A percentile compares a stretch with the other conserved stretches of the same genome.
Evolutionary conservation across 2,329 filamentous ascomycete species (phyloP).

Genomic region (Ophidiomyces ophidiicola): DNA sequence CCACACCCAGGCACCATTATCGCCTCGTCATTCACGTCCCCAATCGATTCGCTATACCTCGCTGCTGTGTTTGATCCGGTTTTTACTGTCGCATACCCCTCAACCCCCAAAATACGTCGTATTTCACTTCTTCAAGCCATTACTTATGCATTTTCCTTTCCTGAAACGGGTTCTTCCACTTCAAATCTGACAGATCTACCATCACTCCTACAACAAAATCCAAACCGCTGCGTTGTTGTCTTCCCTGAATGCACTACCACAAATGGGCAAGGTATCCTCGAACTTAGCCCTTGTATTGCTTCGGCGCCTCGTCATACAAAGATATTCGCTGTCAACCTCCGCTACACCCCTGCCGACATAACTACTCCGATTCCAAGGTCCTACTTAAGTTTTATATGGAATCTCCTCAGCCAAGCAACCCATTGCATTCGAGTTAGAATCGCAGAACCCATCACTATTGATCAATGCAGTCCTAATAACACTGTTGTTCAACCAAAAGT

Average conservation of each 20-base stretch:
- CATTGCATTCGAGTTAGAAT: conserved; percentile 87
- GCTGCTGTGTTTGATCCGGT: conserved; percentile 93
- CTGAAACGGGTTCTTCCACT: conserved; percentile 37
- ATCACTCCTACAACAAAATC: conserved; percentile 54
- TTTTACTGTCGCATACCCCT: conserved; percentile 76
- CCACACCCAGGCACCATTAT: conserved; percentile 72
- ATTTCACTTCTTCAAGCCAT: conserved; percentile 69
- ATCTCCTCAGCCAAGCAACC: conserved; percentile 67
- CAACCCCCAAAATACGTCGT: conserved; percentile 57
- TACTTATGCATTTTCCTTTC: conserved; percentile 54
- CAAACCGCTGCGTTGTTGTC: conserved; percentile 64
- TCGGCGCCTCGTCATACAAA: conserved; percentile 53
- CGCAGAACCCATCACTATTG: conserved; percentile 53
- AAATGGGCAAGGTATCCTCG: conserved; percentile 80
- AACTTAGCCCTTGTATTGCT: conserved; percentile 66
- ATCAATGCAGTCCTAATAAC: conserved; percentile 19
- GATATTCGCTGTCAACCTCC: conserved; percentile 81
- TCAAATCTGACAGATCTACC: conserved; percentile 49
- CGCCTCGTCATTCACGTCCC: conserved; percentile 80
- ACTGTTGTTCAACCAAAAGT: conserved; percentile 47
- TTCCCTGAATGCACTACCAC: conserved; percentile 93
- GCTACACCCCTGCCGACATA: conserved; percentile 79
- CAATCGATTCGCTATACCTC: conserved; percentile 85
- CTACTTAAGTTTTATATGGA: conserved; percentile 69
- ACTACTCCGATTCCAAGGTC: conserved; percentile 75